These are phyloP conservation scores for Fusarium austroafricanum DNA, from an alignment of 2,329 filamentous ascomycete species.

Conservation along the genomic window DNA sequence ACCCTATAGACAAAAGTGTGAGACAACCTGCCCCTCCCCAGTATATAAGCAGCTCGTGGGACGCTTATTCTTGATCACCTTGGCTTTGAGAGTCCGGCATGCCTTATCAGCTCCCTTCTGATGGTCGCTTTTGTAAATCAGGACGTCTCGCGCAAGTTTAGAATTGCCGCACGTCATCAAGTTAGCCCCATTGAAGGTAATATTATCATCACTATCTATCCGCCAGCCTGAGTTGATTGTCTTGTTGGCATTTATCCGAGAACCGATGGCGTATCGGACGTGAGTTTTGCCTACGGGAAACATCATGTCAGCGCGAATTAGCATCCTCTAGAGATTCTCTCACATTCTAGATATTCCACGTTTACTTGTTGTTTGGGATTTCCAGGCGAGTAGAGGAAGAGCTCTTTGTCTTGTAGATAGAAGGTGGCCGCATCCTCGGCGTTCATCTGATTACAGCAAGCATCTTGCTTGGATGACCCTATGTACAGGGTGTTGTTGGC, in stretches of 20 bases:
- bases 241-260: no score
- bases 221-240: background rate
- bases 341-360: background rate
- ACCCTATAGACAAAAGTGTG: background rate
- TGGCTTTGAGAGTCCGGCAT: background rate
- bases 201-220: background rate
- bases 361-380: constrained; percentile 1
- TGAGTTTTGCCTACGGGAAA: background rate
- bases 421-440: constrained; percentile 8
- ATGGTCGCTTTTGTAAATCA: background rate
- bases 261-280: background rate
- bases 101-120: no score
- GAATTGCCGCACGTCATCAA: background rate
- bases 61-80: background rate
- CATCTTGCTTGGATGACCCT: background rate
- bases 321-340: background rate
- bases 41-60: constrained; percentile 2
- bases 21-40: background rate
- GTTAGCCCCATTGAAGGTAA: background rate
- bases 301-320: background rate
- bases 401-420: background rate
- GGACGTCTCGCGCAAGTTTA: background rate
- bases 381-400: constrained; percentile 7
- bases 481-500: background rate
- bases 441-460: constrained; percentile 5